These are phyloP conservation scores for Ascochyta pisi DNA, from an alignment of 2,329 filamentous ascomycete species.

Conservation along the genomic window DNA sequence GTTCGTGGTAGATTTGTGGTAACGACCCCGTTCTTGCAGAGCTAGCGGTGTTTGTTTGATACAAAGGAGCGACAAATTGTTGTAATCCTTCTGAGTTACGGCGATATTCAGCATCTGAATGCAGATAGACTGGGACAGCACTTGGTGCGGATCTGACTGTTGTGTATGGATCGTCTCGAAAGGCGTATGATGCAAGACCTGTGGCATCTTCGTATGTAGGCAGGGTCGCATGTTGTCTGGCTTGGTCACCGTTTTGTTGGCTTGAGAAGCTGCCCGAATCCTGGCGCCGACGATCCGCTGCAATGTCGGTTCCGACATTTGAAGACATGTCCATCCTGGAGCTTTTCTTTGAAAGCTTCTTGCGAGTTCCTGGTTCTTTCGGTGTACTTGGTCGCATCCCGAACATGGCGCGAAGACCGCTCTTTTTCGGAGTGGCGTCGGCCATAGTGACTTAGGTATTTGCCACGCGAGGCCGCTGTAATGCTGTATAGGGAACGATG, in stretches of 20 bases:
- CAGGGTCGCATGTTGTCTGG: constrained; percentile 11
- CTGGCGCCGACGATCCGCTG: constrained; percentile 25
- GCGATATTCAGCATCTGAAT: constrained; percentile 28
- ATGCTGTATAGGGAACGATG: background rate
- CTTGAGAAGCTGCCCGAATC: constrained; percentile 35
- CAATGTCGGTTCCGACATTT: constrained; percentile 17
- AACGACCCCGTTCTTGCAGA: constrained; percentile 24
- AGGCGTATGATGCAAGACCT: constrained; percentile 11
- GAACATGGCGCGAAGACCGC: constrained; percentile 32
- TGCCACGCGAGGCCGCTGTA: background rate
- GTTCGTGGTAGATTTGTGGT: constrained; percentile 20
- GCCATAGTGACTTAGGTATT: constrained; percentile 20
- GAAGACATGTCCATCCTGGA: constrained; percentile 20
- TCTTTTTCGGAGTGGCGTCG: constrained; percentile 27
- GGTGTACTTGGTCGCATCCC: constrained; percentile 23
- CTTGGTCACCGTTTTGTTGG: constrained; percentile 22
- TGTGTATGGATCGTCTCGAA: constrained; percentile 31
- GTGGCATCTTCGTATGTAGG: constrained; percentile 23
- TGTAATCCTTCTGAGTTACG: constrained; percentile 35
- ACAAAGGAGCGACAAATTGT: constrained; percentile 31
- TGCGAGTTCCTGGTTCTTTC: constrained; percentile 27
- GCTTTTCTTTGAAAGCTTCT: constrained; percentile 34
- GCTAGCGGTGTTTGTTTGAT: constrained; percentile 20
- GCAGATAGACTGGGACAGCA: constrained; percentile 3
- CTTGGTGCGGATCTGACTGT: constrained; percentile 6